These are phyloP conservation scores for Adansonia madagascariensis DNA, from an alignment of 441 rosid species.

Conservation along the genomic window DNA sequence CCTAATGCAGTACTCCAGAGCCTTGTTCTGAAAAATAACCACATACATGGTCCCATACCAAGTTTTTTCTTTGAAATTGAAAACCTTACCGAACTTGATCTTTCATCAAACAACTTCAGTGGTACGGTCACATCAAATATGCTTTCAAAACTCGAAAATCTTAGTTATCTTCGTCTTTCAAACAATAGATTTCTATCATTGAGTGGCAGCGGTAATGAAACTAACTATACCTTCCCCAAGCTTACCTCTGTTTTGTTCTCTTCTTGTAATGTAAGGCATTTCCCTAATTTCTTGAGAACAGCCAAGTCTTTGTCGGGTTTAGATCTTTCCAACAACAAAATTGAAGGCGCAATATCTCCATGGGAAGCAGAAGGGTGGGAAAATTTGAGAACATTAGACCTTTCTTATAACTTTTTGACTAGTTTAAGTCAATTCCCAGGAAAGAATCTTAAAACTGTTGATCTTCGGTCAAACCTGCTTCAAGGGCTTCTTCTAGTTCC, in stretches of 20 bases:
- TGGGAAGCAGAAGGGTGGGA: constrained; percentile 12
- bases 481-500: constrained; percentile 19
- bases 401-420: not conserved
- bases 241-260: not conserved
- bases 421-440: constrained; percentile 14
- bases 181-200: constrained; percentile 7
- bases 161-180: constrained; percentile 26
- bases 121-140: not conserved
- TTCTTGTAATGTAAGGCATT: constrained; percentile 1
- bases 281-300: constrained; percentile 2
- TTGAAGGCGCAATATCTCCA: not conserved
- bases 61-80: not conserved
- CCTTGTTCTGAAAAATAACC: too few species aligned
- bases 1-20: not conserved
- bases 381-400: not conserved
- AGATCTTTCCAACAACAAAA: not conserved
- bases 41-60: not conserved
- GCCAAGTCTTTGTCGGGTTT: not conserved
- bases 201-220: not conserved
- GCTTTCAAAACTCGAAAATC: constrained; percentile 15
- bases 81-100: not conserved
- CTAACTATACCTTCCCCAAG: not conserved
- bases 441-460: constrained; percentile 13
- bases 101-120: constrained; percentile 6
- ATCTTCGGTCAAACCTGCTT: constrained; percentile 27